Conservation (phyloP, 208 protist genomes). For the Acanthamoeba royreba region DNA sequence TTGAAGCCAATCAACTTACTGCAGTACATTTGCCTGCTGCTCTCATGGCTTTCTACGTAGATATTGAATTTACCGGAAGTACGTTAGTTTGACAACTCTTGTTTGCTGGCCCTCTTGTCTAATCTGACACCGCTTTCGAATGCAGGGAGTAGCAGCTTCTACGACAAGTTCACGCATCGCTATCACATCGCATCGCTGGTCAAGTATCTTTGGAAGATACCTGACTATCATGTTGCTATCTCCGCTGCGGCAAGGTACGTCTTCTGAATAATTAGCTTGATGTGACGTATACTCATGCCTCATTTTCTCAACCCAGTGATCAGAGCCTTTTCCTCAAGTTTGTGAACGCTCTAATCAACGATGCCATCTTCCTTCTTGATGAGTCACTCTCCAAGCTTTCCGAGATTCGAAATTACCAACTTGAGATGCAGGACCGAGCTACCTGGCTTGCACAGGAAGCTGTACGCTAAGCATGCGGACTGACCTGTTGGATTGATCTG, state of each 20-base stretch:
- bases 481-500: not conserved
- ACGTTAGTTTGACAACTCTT: not conserved
- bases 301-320: not conserved
- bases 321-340: slow-evolving; percentile 56
- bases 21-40: slow-evolving; percentile 34
- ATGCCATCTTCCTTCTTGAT: slow-evolving; percentile 66
- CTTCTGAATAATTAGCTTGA: not conserved
- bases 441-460: not conserved
- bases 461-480: not conserved
- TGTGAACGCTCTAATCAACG: slow-evolving; percentile 66
- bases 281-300: not conserved
- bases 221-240: slow-evolving; percentile 44
- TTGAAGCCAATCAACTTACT: slow-evolving; percentile 23
- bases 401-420: slow-evolving; percentile 52
- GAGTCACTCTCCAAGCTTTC: slow-evolving; percentile 59
- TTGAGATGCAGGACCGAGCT: not conserved
- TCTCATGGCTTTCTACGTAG: slow-evolving; percentile 66
- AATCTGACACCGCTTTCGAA: not conserved
- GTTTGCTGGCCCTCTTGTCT: too few species aligned
- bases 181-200: slow-evolving; percentile 52
- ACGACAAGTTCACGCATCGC: slow-evolving; percentile 64
- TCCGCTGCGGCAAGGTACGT: not conserved
- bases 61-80: slow-evolving; percentile 67
- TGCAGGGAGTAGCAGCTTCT: slow-evolving; percentile 62
- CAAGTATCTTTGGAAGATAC: slow-evolving; percentile 61